These are phyloP conservation scores for Xylariaceae sp. DNA, from an alignment of 2,329 filamentous ascomycete species.

Conservation along the genomic window DNA sequence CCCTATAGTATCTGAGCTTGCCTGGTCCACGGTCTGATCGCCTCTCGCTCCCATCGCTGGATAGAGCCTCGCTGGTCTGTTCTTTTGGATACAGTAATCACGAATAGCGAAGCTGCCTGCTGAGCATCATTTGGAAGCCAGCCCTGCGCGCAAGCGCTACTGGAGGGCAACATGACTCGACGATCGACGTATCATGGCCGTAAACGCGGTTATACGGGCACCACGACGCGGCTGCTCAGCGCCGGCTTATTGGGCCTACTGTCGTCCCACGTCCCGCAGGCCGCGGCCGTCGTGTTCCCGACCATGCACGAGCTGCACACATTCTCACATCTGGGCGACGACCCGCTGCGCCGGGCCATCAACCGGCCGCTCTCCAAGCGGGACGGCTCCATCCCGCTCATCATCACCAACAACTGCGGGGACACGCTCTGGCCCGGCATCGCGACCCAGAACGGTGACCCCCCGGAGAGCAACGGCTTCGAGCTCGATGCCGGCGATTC, in stretches of 20 bases:
- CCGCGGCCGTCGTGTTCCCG: constrained; percentile 20
- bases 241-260: constrained; percentile 12
- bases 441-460: constrained; percentile 62
- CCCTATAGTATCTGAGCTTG: too few relatives aligned
- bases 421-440: constrained; percentile 71
- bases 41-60: too few relatives aligned
- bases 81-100: too few relatives aligned
- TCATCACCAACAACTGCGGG: constrained; percentile 64
- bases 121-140: too few relatives aligned
- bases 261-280: constrained; percentile 8
- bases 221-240: constrained; percentile 2
- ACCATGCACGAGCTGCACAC: constrained; percentile 22
- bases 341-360: constrained; percentile 12
- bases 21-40: too few relatives aligned
- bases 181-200: constrained; percentile 9
- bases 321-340: constrained; percentile 21
- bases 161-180: constrained; percentile 8
- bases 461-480: constrained; percentile 62
- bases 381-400: constrained; percentile 43
- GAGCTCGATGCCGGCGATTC: constrained; percentile 52
- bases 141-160: background rate
- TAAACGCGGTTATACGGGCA: constrained; percentile 2
- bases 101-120: too few relatives aligned
- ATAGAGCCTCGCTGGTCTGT: too few relatives aligned
- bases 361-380: constrained; percentile 20